Conservation (phyloP, 176 grass and related monocot species). For the Aechmea fasciata region DNA sequence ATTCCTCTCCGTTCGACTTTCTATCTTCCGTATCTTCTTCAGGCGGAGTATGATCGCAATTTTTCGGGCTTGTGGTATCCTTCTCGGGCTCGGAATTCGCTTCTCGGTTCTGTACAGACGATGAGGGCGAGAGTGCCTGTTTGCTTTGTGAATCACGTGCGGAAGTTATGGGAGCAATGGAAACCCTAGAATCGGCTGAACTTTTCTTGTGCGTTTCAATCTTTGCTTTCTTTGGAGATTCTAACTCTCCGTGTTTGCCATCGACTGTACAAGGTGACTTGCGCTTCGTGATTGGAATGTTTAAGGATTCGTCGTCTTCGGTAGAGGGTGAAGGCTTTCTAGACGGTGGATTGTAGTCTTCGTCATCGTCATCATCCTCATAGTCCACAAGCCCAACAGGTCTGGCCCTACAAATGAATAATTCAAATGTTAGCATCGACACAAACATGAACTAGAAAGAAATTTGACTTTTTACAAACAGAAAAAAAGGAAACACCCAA, state of each 20-base stretch:
- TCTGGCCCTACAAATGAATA: slow-evolving; percentile 28
- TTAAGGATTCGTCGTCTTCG: slow-evolving; percentile 51
- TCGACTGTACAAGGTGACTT: slow-evolving; percentile 18
- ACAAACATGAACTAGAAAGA: background rate
- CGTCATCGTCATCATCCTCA: slow-evolving; percentile 61
- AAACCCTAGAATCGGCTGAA: slow-evolving; percentile 34
- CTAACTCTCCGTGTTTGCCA: slow-evolving; percentile 23
- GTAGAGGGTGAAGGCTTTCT: slow-evolving; percentile 30
- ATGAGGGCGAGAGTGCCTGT: slow-evolving; percentile 7
- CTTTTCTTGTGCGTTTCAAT: slow-evolving; percentile 32
- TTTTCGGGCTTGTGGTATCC: slow-evolving; percentile 22
- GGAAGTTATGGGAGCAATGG: slow-evolving; percentile 11
- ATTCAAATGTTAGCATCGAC: background rate
- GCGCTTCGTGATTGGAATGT: slow-evolving; percentile 47
- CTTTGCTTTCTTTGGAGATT: slow-evolving; percentile 42
- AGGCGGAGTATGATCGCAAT: slow-evolving; percentile 11
- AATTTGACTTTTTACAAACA: too few species aligned
- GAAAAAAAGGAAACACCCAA: too few species aligned
- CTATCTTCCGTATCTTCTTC: slow-evolving; percentile 30
- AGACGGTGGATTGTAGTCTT: slow-evolving; percentile 40
- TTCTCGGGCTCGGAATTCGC: slow-evolving; percentile 33
- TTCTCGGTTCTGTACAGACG: slow-evolving; percentile 22
- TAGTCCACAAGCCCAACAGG: slow-evolving; percentile 44
- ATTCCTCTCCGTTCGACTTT: slow-evolving; percentile 30
- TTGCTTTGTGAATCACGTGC: slow-evolving; percentile 18